A percentile compares a stretch with the other conserved stretches of the same genome.
phyloP scores from a whole-genome alignment of 164 flowering plant genomes.

The Annona cherimola region DNA sequence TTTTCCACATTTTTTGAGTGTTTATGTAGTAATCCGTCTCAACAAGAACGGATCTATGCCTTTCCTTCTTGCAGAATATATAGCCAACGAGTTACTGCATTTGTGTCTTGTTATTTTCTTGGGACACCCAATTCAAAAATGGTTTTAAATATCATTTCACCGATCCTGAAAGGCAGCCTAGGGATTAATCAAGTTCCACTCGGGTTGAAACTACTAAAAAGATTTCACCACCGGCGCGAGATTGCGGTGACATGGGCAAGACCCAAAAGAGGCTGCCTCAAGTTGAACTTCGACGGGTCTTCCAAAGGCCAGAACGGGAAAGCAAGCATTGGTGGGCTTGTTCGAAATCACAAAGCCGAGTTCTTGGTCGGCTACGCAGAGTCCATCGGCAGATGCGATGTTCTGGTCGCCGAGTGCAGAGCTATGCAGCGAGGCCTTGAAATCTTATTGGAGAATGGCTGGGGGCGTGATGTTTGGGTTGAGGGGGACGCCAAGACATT shows the following conservation, averaged over 20 bases:
- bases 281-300: constrained; percentile 74
- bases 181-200: background rate
- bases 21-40: background rate
- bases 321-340: constrained; percentile 69
- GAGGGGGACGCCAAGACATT: constrained; percentile 69
- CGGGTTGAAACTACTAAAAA: background rate
- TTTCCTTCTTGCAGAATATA: background rate
- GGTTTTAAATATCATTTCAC: background rate
- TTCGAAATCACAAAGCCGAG: constrained; percentile 59
- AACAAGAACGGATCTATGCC: background rate
- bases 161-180: background rate
- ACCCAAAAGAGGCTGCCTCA: constrained; percentile 63
- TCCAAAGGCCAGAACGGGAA: constrained; percentile 35
- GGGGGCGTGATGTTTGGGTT: constrained; percentile 49
- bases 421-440: constrained; percentile 65
- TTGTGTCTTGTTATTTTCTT: background rate
- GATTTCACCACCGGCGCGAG: background rate
- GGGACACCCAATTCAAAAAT: background rate
- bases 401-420: constrained; percentile 52
- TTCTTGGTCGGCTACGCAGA: constrained; percentile 71
- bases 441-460: constrained; percentile 57
- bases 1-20: background rate
- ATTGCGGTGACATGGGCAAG: constrained; percentile 43
- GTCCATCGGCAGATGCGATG: constrained; percentile 47
- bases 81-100: background rate